phyloP scores from a whole-genome alignment of 345 rosid species.

The Lepidium sativum region DNA sequence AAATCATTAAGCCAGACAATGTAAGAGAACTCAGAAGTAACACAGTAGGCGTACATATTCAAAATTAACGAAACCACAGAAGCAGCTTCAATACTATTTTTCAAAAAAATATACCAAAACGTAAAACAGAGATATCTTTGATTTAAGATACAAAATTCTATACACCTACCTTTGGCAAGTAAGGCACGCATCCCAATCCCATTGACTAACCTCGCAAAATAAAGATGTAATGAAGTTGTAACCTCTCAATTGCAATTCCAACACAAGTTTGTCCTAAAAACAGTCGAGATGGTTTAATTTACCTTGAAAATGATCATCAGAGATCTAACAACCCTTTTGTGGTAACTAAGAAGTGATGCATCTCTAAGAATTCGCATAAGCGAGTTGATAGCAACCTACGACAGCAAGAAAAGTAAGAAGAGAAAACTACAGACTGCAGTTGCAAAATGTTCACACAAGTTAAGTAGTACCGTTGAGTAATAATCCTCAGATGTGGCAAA shows the following conservation, averaged over 20 bases:
- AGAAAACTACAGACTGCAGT: conserved; percentile 12
- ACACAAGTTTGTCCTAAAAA: not conserved
- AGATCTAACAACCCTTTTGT: conserved; percentile 96
- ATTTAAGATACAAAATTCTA: conserved; percentile 6
- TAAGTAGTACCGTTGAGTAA: conserved; percentile 70
- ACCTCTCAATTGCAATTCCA: not conserved
- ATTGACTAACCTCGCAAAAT: conserved; percentile 77
- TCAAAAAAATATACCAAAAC: not conserved
- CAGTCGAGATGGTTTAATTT: not conserved
- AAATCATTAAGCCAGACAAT: not conserved
- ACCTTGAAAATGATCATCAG: conserved; percentile 98
- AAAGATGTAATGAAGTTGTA: conserved; percentile 5
- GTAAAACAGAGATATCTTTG: conserved; percentile 1
- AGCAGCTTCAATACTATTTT: not conserved
- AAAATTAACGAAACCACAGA: not conserved
- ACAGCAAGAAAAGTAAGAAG: conserved; percentile 13
- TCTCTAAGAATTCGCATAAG: conserved; percentile 97
- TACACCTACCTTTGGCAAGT: conserved; percentile 83
- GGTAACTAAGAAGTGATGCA: conserved; percentile 92
- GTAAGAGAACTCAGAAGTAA: not conserved
- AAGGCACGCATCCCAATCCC: conserved; percentile 97
- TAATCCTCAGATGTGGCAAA: conserved; percentile 95
- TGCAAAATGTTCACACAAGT: not conserved
- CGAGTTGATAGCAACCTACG: conserved; percentile 94
- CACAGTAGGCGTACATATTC: not conserved